A percentile compares a stretch with the other conserved stretches of the same genome.
Conservation (phyloP, 225 moss, liverwort and hornwort genomes). For the Bryum argenteum region DNA sequence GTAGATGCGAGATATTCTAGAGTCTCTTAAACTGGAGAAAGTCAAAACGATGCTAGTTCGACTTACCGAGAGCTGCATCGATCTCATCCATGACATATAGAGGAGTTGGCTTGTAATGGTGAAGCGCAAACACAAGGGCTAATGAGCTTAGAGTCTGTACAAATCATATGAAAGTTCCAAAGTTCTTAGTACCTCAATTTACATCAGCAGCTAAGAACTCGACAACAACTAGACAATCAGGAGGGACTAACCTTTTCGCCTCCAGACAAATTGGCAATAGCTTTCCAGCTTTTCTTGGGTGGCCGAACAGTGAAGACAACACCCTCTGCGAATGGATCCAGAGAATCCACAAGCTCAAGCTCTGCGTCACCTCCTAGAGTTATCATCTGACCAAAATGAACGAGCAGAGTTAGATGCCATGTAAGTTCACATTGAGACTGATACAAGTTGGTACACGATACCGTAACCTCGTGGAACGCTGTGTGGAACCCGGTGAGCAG, state of each 20-base stretch:
- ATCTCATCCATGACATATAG: slow-evolving; percentile 99
- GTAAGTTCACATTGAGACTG: slow-evolving; percentile 1
- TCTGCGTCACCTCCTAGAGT: slow-evolving; percentile 98
- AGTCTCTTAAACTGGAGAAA: slow-evolving; percentile 1
- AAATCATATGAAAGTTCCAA: slow-evolving; percentile 25
- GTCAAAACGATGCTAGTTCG: slow-evolving; percentile 3
- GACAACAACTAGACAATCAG: neutral
- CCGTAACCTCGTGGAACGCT: neutral
- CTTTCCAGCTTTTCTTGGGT: slow-evolving; percentile 99
- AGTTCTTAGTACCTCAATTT: neutral
- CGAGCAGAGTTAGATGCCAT: neutral
- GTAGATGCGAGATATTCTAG: slow-evolving; percentile 14
- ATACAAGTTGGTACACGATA: neutral
- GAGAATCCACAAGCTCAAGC: slow-evolving; percentile 96
- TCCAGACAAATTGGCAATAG: slow-evolving; percentile 92
- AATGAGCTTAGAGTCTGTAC: slow-evolving; percentile 92
- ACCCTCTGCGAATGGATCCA: slow-evolving; percentile 97
- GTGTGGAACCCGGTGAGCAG: slow-evolving; percentile 1
- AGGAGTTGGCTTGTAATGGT: slow-evolving; percentile 99
- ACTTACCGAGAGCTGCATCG: slow-evolving; percentile 92
- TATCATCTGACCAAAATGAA: slow-evolving; percentile 76
- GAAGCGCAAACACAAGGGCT: slow-evolving; percentile 97
- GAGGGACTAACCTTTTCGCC: slow-evolving; percentile 79
- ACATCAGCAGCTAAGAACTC: slow-evolving; percentile 18
- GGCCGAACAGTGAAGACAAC: slow-evolving; percentile 98